Evolutionary conservation across 2,329 filamentous ascomycete genomes (phyloP).

Genomic region (Exophiala mesophila): DNA sequence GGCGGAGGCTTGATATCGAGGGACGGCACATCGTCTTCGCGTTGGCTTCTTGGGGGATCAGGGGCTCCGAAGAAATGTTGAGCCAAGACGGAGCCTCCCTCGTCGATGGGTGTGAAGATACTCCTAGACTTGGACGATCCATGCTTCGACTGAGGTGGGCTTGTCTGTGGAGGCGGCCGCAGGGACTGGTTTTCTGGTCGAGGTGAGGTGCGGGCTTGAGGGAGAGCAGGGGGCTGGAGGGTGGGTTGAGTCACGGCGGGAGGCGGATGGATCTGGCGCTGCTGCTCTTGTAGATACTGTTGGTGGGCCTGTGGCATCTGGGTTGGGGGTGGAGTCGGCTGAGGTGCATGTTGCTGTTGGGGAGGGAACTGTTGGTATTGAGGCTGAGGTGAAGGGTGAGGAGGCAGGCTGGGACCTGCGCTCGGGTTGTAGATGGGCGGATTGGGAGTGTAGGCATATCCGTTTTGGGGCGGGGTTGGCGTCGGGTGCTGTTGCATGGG

Average conservation of each 20-base stretch:
- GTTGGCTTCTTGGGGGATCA: constrained; percentile 44
- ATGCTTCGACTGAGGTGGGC: constrained; percentile 59
- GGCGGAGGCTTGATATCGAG: constrained; percentile 45
- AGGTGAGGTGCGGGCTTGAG: constrained; percentile 36
- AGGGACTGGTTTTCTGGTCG: constrained; percentile 37
- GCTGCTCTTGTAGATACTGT: constrained; percentile 70
- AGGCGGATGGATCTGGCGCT: constrained; percentile 61
- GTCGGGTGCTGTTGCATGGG: constrained; percentile 60
- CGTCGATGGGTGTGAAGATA: constrained; percentile 96
- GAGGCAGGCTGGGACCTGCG: constrained; percentile 34
- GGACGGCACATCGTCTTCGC: constrained; percentile 53
- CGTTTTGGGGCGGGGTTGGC: constrained; percentile 60
- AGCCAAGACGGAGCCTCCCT: constrained; percentile 79
- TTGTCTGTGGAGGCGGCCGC: constrained; percentile 30
- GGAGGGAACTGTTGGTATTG: constrained; percentile 40
- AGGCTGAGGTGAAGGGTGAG: constrained; percentile 32
- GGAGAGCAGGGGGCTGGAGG: constrained; percentile 52
- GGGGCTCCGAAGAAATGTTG: constrained; percentile 69
- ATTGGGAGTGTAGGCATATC: constrained; percentile 79
- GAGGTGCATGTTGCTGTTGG: constrained; percentile 35
- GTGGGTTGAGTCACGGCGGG: constrained; percentile 59
- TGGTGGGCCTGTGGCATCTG: constrained; percentile 50
- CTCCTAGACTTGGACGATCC: constrained; percentile 69
- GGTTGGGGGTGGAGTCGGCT: constrained; percentile 44
- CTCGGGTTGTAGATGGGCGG: constrained; percentile 77